Base-by-base conservation (phyloP, 768 basidiomycete species). In the Tremella yokohamensis region DNA sequence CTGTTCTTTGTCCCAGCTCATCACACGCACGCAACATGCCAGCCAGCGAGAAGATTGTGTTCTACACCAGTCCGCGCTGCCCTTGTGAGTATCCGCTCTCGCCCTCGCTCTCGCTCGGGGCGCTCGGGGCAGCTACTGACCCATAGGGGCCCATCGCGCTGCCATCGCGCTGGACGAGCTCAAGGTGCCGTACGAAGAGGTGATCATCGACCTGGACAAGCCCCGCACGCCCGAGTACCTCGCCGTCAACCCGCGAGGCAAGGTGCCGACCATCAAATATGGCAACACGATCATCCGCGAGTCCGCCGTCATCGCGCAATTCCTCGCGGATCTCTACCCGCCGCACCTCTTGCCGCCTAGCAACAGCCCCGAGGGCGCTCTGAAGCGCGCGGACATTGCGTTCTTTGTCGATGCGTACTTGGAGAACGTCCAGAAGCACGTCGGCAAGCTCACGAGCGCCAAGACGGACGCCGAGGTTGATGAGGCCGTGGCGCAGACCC, bases 191-290 rank as follows among this genome's bases (percentile, higher is more conserved):
- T 45, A 19, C 22, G 44, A 45, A 24, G 44, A 45, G 44, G 44
- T 19, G 44, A 18, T 19, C 18, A 45, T 45, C 44, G 44, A 45
- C 44, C 44, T 45, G 18, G 22, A 45, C 18, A 24, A 18, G 22
- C 44, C 44, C 22, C 44, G 44, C 6, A 45, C 44, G 18, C 44
- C 44, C 18, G 44, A 45, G 44, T 45, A 45, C 44, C 44, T 45
- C 44, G 44, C 44, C 44, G 22, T 45, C 44, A 45, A 45, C 44
- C 44, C 44, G 1, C 18, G 44, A 16, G 44, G 44, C 44, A 45
- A 45, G 44, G 44, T 45, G 9, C 44, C 44, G 44, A 24, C 44
- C 22, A 18, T 45, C 18, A 8, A 9, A 9, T 45, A 45, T 16
- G 29, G 29, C 29, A 3, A 24, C 18, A 24, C 9, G 44, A 45